Percentiles rank a stretch among this genome's conserved stretches.
These are phyloP conservation scores for Calonectria leucothoes DNA, from an alignment of 2,329 filamentous ascomycete genomes.

Conservation along the genomic window DNA sequence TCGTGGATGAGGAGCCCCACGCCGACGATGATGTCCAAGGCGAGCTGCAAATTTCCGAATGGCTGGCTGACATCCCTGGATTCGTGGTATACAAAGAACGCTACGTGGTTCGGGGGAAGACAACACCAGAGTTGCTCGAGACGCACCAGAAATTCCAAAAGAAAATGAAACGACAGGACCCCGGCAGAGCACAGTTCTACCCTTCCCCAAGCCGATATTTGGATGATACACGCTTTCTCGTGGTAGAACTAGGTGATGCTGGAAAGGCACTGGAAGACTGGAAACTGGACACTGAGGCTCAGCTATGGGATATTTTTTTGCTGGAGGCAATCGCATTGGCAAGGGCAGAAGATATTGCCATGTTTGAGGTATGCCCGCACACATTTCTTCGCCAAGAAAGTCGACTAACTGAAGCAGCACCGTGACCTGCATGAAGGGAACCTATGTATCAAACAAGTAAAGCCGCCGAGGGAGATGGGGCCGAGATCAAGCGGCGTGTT, in stretches of 20 bases:
- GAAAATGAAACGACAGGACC: constrained; percentile 65
- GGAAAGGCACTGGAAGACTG: constrained; percentile 71
- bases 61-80: constrained; percentile 71
- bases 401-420: constrained; percentile 56
- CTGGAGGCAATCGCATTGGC: constrained; percentile 70
- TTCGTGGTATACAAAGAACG: constrained; percentile 75
- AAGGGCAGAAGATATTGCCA: constrained; percentile 66
- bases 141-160: constrained; percentile 71
- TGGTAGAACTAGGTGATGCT: constrained; percentile 73
- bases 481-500: constrained; percentile 54
- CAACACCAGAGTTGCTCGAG: constrained; percentile 64
- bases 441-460: constrained; percentile 64
- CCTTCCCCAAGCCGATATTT: constrained; percentile 71
- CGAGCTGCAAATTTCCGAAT: constrained; percentile 73
- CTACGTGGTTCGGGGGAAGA: constrained; percentile 68
- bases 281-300: constrained; percentile 57
- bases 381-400: neutral
- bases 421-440: constrained; percentile 76
- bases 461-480: constrained; percentile 47
- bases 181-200: constrained; percentile 69
- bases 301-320: constrained; percentile 74
- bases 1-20: constrained; percentile 71
- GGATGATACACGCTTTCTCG: constrained; percentile 68
- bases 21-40: constrained; percentile 65
- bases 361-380: constrained; percentile 65